Base-by-base conservation (phyloP, 2,329 filamentous ascomycete genomes). In the Colletotrichum sp. region DNA sequence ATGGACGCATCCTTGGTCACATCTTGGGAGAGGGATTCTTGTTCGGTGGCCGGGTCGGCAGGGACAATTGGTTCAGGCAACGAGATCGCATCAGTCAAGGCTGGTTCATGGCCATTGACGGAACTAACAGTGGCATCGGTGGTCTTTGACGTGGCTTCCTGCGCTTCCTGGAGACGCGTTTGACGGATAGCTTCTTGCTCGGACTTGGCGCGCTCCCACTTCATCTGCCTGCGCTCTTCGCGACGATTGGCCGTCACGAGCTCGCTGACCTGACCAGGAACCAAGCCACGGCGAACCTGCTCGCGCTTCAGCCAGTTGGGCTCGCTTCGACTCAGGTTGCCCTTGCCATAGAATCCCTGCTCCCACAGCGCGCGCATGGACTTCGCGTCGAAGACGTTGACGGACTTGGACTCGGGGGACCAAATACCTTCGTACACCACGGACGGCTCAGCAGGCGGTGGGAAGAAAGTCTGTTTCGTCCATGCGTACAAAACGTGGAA, bases 301-400 rank as follows among this genome's bases (percentile, higher is more conserved):
- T 98, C 95, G 78, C 94, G 90, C 78, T 95, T 94, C 67, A 98
- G 85, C 97, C 97, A 99, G 79, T 93, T 97, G 5, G 96, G 96
- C 84, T 99, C 96, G 88, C 96, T 98, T 80, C 98, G 92, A 87
- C 96, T 98, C 75, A 99, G 88, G 80, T 89, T 96, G 60, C 97
- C 97, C 85, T 98, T 98, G 64, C 98, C 98, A 85, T 96, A 99
- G 86, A 99, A 99, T 7, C 97, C 97, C 87, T 98, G 95, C 85
- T 98, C 95, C 97, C 98, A 99, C 28, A 99, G 86, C 2, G 94
- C 95, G 71, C 94, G 90, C 77, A 98, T 93, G 5, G 95, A 93
- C 71, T 89, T 89, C 30, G 92, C 88, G 83, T 98, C 94, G 21
- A 92, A 95, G 72, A 99, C 90, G 82, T 98, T 95, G 18, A 99